Evolutionary conservation across 192 early-diverging fungal species (phyloP).

Genomic region (Anaeromyces robustus): DNA sequence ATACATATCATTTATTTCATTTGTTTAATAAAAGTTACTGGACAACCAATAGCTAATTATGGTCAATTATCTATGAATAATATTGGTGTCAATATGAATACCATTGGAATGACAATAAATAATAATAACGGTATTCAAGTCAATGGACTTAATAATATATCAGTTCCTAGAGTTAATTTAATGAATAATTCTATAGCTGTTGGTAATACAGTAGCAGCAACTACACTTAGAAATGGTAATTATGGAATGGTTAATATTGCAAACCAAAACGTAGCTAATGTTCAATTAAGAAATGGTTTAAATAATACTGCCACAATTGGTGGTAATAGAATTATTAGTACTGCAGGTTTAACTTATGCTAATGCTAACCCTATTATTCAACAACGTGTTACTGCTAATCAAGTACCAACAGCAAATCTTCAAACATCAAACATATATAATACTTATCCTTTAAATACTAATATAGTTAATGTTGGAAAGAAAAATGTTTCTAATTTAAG

Average conservation of each 20-base stretch:
- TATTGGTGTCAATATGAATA: neutral
- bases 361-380: neutral
- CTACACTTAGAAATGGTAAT: neutral
- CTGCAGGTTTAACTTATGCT: neutral
- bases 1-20: too few species aligned
- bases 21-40: neutral
- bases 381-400: neutral
- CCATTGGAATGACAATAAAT: neutral
- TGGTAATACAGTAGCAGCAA: neutral
- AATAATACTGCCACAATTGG: neutral
- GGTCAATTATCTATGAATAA: neutral
- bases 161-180: neutral
- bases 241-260: neutral
- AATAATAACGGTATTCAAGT: neutral
- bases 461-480: neutral
- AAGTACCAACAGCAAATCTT: neutral
- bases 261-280: neutral
- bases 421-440: neutral
- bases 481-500: neutral
- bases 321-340: neutral
- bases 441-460: neutral
- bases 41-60: neutral
- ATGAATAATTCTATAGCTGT: neutral
- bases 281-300: neutral
- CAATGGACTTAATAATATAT: neutral